Evolutionary conservation across 805 yeast species (phyloP).

Genomic region (Ogataea ganodermae): DNA sequence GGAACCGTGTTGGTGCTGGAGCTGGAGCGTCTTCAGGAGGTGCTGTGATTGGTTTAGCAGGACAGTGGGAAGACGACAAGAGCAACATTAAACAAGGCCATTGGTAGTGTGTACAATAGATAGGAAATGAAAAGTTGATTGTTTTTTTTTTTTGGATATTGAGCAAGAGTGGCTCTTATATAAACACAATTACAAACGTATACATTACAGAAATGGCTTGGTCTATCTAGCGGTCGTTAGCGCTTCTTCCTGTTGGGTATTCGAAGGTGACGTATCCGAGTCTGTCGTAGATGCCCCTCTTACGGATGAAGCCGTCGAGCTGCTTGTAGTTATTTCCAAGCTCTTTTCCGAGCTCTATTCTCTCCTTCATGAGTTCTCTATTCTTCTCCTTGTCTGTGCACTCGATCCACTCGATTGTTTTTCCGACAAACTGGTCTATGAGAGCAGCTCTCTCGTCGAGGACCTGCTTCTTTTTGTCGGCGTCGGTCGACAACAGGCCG

Average conservation of each 20-base stretch:
- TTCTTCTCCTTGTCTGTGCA: slow-evolving; percentile 53
- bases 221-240: neutral
- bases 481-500: slow-evolving; percentile 45
- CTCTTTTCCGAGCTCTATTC: slow-evolving; percentile 51
- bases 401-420: slow-evolving; percentile 81
- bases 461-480: slow-evolving; percentile 45
- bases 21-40: slow-evolving; percentile 20
- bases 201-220: neutral
- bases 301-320: slow-evolving; percentile 81
- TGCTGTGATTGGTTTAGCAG: slow-evolving; percentile 33
- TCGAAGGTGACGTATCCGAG: slow-evolving; percentile 45
- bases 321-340: slow-evolving; percentile 63
- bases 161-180: too few relatives aligned
- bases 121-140: neutral
- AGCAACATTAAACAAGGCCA: slow-evolving; percentile 32
- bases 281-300: slow-evolving; percentile 78
- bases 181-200: neutral
- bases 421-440: slow-evolving; percentile 53
- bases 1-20: slow-evolving; percentile 37
- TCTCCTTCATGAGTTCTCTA: slow-evolving; percentile 51
- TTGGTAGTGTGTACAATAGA: slow-evolving; percentile 24
- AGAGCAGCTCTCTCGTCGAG: slow-evolving; percentile 55
- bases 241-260: slow-evolving; percentile 5
- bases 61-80: slow-evolving; percentile 33
- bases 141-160: too few relatives aligned